Evolutionary conservation across 192 early-diverging fungal genomes (phyloP), one percentile per base, ranked within the genome.

Genomic region (Gorgonomyces haynaldii): DNA sequence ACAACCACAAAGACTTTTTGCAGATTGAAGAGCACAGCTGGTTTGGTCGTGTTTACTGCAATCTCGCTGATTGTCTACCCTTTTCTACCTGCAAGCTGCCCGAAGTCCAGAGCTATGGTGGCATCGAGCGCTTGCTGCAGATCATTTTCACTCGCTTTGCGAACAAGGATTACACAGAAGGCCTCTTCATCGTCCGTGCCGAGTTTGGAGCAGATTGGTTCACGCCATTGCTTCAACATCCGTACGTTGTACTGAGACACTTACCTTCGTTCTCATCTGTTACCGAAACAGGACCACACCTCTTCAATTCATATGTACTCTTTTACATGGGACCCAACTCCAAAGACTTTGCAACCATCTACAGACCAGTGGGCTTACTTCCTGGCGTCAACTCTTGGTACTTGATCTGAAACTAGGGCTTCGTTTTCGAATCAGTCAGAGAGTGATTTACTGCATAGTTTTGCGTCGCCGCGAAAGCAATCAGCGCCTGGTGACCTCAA

Each of bases 121-220:
- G 72, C 8, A 28, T 74, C n/a, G 72, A 75, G 53, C 50, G 56
- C 21, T 29, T 68, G 1, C 56, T 75, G 29, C 54, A 63, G 20
- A 56, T 62, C 40, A 54, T 75, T 15, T 75, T 75, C 37, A 75
- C 67, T 3, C 60, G 66, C 42, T 75, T 57, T 35, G 67, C 72
- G 3, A 55, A 51, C 26, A 58, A 63, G 42, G 72, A 75, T 45
- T 75, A 67, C 42, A 43, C 42, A 19, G 71, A 69, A 23, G 72
- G 72, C 25, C 19, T 75, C n/a, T 75, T 75, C 37, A 31, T 75
- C 5, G 22, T 75, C 30, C 57, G 65, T 16, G 72, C 61, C 4
- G 72, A 75, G 62, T 66, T 75, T 55, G 72, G 72, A 22, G 72
- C 72, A 0, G 72, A 70, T 37, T 75, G 72, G 72, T 75, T 75